Percentiles rank a stretch among this genome's conserved stretches.
Conservation (phyloP, 768 basidiomycete genomes). For the Lactarius quietus region DNA sequence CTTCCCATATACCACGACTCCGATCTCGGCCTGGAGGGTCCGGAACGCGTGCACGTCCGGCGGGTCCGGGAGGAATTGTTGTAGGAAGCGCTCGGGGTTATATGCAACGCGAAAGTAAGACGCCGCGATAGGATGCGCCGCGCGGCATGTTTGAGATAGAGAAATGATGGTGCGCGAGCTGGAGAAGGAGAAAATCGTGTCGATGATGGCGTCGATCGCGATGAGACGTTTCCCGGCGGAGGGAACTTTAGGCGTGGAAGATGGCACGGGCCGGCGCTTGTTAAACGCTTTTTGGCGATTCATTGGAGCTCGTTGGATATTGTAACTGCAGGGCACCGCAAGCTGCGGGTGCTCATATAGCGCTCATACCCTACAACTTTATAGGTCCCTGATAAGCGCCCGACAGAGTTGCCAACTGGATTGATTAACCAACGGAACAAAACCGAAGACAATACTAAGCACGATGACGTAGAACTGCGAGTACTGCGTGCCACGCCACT, state of each 20-base stretch:
- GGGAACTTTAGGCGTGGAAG: not conserved
- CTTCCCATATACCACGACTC: slow-evolving; percentile 1
- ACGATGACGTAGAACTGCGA: not conserved
- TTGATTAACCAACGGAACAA: not conserved
- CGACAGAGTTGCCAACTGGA: not conserved
- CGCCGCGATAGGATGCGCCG: slow-evolving; percentile 12
- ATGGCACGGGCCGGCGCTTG: too few relatives aligned
- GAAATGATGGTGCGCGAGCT: slow-evolving; percentile 40
- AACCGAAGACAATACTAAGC: too few relatives aligned
- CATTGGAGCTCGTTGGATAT: not conserved
- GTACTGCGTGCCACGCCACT: not conserved
- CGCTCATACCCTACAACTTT: not conserved
- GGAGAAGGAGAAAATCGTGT: slow-evolving; percentile 54
- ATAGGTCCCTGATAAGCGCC: not conserved
- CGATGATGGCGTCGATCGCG: slow-evolving; percentile 40
- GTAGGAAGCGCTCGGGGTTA: slow-evolving; percentile 14
- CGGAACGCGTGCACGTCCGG: slow-evolving; percentile 4
- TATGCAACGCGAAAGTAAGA: slow-evolving; percentile 23
- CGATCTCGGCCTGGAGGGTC: slow-evolving; percentile 14
- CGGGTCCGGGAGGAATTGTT: slow-evolving; percentile 4
- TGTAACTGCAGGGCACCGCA: not conserved
- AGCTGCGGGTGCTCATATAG: too few relatives aligned
- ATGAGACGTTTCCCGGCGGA: slow-evolving; percentile 73
- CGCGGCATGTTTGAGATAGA: slow-evolving; percentile 18
- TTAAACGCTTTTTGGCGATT: not conserved